Base-by-base conservation (phyloP, 2,329 filamentous ascomycete genomes). In the Periconia sp. region DNA sequence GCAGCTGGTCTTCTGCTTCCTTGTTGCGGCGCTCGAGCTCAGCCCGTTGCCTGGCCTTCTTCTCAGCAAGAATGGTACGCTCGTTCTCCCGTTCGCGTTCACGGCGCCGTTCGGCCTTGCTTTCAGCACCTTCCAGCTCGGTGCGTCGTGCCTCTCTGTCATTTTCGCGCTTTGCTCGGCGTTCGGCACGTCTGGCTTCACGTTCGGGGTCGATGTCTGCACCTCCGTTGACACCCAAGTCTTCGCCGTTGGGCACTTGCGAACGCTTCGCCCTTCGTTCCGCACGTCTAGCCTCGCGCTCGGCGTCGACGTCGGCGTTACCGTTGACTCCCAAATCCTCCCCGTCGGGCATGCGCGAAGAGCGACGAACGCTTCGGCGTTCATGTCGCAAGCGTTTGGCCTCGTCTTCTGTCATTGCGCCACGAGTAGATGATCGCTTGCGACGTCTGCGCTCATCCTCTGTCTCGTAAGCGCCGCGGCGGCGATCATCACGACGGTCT, bases 11-110 rank as follows among this genome's bases (percentile, higher is more conserved):
- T 44, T 76, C 73, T 17, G 71, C 69, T 44, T 69, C 65, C 55
- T 67, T 66, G 61, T 72, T 72, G 52, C 70, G 67, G 31, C 70
- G 72, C 53, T 72, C 71, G n/a, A 72, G 63, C 53, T 72, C 70
- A 45, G 70, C 72, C 65, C 67, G 70, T 52, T 68, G 68, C 20
- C 66, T 69, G 37, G 64, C 68, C 58, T 71, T 74, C 65, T 70
- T 72, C 55, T 73, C 70, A 8, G 72, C 69, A 27, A 69, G 62
- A 42, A 62, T 61, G 45, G 65, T 58, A 10, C 59, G 59, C 53
- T 72, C 70, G 54, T 66, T 70, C 41, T 69, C 69, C 54, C 70
- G 68, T 55, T 73, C 69, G 35, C 69, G 70, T 47, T 75, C 71
- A 35, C 72, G 71, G 40, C 72, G 69, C 41, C 72, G 65, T 43